A percentile compares a stretch with the other conserved stretches of the same genome.
Evolutionary conservation across 78 protist genomes (phyloP).

Genomic region (Dictyostelium brefeldianum): DNA sequence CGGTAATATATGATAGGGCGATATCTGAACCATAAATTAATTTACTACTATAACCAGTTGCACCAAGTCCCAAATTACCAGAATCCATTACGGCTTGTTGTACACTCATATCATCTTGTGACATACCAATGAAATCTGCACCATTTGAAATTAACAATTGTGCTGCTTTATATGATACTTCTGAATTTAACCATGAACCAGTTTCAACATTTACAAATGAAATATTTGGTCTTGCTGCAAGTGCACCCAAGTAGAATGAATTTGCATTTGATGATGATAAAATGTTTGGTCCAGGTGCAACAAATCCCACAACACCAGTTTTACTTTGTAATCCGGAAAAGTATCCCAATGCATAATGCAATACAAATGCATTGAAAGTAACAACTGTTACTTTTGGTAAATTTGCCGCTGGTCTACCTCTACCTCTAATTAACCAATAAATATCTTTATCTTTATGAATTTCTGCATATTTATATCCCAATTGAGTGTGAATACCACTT

Average conservation of each 20-base stretch:
- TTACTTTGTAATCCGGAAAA: conserved; percentile 19
- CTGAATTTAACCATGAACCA: conserved; percentile 23
- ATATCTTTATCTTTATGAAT: neutral
- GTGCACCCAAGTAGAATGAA: conserved; percentile 48
- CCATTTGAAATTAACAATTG: neutral
- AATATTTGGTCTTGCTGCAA: neutral
- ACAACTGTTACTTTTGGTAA: conserved; percentile 11
- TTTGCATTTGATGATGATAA: conserved; percentile 14
- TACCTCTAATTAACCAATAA: conserved; percentile 34
- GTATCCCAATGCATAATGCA: conserved; percentile 30
- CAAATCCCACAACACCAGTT: conserved; percentile 9
- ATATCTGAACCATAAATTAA: conserved; percentile 14
- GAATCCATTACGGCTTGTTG: conserved; percentile 8
- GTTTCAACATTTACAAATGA: neutral
- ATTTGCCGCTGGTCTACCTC: conserved; percentile 34
- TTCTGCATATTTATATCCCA: conserved; percentile 15
- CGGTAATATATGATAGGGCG: neutral
- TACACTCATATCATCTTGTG: conserved; percentile 41
- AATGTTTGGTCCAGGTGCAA: conserved; percentile 24
- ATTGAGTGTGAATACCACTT: neutral
- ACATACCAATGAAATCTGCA: conserved; percentile 36
- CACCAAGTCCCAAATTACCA: conserved; percentile 17
- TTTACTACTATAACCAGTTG: conserved; percentile 10
- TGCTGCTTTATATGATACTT: conserved; percentile 9
- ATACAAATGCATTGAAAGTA: conserved; percentile 1